Percentiles rank a stretch among this genome's conserved stretches.
Conservation (phyloP, 1,284 basidiomycete genomes). For the Ceratobasidium sp. region DNA sequence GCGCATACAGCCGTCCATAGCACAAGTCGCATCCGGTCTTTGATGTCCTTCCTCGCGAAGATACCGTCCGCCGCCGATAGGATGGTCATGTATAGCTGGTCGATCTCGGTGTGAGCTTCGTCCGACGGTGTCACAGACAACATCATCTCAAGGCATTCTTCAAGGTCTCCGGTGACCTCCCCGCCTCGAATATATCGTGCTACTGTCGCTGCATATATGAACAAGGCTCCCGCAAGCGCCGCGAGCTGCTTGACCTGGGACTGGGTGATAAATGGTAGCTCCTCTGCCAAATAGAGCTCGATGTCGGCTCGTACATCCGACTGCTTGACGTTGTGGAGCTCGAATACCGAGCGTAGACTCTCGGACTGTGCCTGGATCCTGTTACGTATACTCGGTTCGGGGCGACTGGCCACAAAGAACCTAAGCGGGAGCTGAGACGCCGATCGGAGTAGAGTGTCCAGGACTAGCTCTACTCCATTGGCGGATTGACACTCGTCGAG, state of each 20-base stretch:
- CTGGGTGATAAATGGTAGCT: not conserved
- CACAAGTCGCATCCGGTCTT: not conserved
- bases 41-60: not conserved
- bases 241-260: not conserved
- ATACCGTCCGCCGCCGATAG: not conserved
- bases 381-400: not conserved
- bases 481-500: no score
- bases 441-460: no score
- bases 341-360: not conserved
- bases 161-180: no score
- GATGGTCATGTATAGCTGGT: not conserved
- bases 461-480: no score
- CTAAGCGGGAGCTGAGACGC: no score
- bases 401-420: no score
- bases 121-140: no score
- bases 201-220: no score
- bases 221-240: not conserved
- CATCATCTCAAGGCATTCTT: no score
- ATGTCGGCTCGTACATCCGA: not conserved
- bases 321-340: not conserved
- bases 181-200: not conserved
- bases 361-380: not conserved
- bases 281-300: not conserved
- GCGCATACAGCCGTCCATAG: conserved; percentile 2
- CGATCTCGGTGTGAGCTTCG: conserved; percentile 6